phyloP scores from a whole-genome alignment of 1,139 yeast genomes.

The Taphrina deformans region DNA sequence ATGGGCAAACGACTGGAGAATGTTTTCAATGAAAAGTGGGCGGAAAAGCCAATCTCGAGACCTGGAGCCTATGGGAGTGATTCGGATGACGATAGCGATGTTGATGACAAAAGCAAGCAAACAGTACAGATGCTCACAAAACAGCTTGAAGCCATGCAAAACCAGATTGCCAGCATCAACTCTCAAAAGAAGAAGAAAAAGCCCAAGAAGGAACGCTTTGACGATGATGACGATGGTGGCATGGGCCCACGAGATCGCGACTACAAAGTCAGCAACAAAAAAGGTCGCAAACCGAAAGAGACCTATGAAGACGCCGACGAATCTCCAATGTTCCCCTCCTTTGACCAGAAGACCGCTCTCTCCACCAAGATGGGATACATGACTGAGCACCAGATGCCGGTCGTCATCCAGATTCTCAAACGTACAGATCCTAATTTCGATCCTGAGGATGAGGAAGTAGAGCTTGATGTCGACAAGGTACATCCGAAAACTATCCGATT shows the following conservation, averaged over 20 bases:
- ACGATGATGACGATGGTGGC: slow-evolving; percentile 38
- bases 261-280: slow-evolving; percentile 35
- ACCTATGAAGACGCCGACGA: slow-evolving; percentile 29
- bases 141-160: slow-evolving; percentile 77
- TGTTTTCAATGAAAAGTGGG: slow-evolving; percentile 85
- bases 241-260: slow-evolving; percentile 32
- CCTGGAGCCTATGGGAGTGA: slow-evolving; percentile 50
- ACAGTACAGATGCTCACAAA: slow-evolving; percentile 82
- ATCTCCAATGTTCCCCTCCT: slow-evolving; percentile 52
- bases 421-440: slow-evolving; percentile 71
- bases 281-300: slow-evolving; percentile 28
- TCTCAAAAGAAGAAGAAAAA: slow-evolving; percentile 41
- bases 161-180: slow-evolving; percentile 54
- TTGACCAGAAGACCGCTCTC: slow-evolving; percentile 94
- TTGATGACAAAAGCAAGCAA: slow-evolving; percentile 56
- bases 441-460: slow-evolving; percentile 69
- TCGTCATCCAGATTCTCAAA: slow-evolving; percentile 80
- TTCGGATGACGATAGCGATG: slow-evolving; percentile 67
- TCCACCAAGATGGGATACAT: slow-evolving; percentile 76
- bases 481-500: slow-evolving; percentile 82
- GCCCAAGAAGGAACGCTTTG: slow-evolving; percentile 37
- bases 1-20: slow-evolving; percentile 93
- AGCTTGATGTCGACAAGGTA: slow-evolving; percentile 90
- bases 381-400: slow-evolving; percentile 77
- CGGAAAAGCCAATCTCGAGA: slow-evolving; percentile 73